Evolutionary conservation across 1,284 basidiomycete species (phyloP).

Genomic region (Irpex sp.): DNA sequence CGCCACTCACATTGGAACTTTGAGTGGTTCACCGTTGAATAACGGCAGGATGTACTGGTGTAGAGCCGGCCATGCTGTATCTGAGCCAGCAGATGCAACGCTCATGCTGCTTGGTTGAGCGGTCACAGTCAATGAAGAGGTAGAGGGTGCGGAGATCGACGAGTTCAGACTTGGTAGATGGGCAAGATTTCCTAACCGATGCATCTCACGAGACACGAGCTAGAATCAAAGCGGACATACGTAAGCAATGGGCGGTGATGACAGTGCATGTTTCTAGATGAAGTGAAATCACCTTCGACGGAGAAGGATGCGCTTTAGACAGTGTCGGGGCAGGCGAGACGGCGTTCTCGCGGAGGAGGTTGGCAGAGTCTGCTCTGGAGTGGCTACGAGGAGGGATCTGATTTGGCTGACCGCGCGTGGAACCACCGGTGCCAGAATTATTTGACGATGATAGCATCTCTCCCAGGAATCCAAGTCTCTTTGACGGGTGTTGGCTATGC

Average conservation of each 20-base stretch:
- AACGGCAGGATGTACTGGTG: slow-evolving; percentile 86
- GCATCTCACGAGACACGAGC: slow-evolving; percentile 74
- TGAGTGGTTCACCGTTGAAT: slow-evolving; percentile 90
- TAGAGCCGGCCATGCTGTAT: slow-evolving; percentile 76
- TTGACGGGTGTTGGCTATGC: slow-evolving; percentile 12
- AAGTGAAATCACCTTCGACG: slow-evolving; percentile 52
- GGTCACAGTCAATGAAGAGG: slow-evolving; percentile 26
- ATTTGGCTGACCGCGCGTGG: slow-evolving; percentile 18
- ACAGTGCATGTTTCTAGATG: slow-evolving; percentile 8
- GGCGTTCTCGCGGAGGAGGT: slow-evolving; percentile 21
- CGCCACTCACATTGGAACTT: slow-evolving; percentile 70
- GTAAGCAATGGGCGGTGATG: background rate
- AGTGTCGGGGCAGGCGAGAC: slow-evolving; percentile 24
- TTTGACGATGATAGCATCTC: slow-evolving; percentile 29
- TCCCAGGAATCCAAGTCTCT: slow-evolving; percentile 27
- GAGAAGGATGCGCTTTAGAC: slow-evolving; percentile 50
- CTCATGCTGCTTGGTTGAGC: slow-evolving; percentile 27
- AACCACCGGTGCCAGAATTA: slow-evolving; percentile 14
- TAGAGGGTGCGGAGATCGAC: slow-evolving; percentile 35
- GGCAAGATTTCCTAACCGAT: slow-evolving; percentile 62
- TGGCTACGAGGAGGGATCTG: slow-evolving; percentile 24
- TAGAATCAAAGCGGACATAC: slow-evolving; percentile 37
- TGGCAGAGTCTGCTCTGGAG: slow-evolving; percentile 26
- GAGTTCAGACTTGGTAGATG: slow-evolving; percentile 37
- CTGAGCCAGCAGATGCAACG: slow-evolving; percentile 37